Evolutionary conservation across 345 rosid species (phyloP), one percentile per base, ranked within the genome.

Genomic region (Orychophragmus violaceus): DNA sequence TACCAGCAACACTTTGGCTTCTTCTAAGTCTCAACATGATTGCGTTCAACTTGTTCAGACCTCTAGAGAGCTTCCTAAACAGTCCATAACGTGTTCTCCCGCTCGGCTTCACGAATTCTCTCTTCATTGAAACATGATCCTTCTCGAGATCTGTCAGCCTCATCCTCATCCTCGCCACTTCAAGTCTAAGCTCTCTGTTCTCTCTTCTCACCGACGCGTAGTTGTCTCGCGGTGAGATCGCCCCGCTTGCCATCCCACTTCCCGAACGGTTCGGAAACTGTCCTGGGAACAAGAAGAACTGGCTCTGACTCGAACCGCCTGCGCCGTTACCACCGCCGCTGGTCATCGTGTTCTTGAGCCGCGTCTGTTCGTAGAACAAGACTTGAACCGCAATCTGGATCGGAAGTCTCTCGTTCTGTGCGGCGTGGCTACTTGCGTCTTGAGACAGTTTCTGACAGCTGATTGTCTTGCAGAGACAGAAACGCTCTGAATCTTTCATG

Each of bases 111-210:
- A 87, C 90, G 5, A 92, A 78, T 63, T 83, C 95, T 64, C 84
- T 94, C 78, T 89, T 92, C 92, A 92, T 92, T 0, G 92, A 80
- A 6, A 86, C 98, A n/a, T 92, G 98, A 62, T 92, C 96, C 44
- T 89, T 89, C 70, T 92, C 98, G 0, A 92, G 75, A 71, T 92
- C 98, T 3, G 98, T 92, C 36, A 92, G 80, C 70, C 98, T 80
- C 96, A 92, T 89, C 75, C 96, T 89, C 98, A 92, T 92, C 62
- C 96, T 89, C 13, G 98, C 87, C n/a, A 92, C 98, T 72, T 92
- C 98, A 14, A 92, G 98, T n/a, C n/a, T n/a, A n/a, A n/a, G n/a
- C n/a, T n/a, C n/a, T n/a, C n/a, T n/a, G n/a, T n/a, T n/a, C n/a
- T n/a, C n/a, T n/a, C n/a, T n/a, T n/a, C n/a, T n/a, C n/a, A n/a